Conservation (phyloP, 2,329 filamentous ascomycete genomes). For the Trematosphaeria pertusa region DNA sequence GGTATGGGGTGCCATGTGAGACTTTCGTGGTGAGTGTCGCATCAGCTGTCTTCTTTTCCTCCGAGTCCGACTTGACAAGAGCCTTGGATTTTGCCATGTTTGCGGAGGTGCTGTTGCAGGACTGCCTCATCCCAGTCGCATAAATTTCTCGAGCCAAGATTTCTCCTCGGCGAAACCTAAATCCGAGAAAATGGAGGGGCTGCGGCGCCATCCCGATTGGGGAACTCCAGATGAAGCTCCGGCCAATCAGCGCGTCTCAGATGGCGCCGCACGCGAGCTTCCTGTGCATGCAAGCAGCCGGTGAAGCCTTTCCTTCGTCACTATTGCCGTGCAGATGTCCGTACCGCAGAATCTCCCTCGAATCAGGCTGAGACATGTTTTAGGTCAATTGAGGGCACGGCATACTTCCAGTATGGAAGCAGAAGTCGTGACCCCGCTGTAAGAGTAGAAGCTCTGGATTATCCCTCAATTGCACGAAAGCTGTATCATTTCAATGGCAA, state of each 20-base stretch:
- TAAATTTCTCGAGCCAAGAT: background rate
- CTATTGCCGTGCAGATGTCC: constrained; percentile 14
- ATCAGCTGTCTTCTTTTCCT: constrained; percentile 34
- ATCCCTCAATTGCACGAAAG: too few species aligned
- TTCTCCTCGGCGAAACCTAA: background rate
- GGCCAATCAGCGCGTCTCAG: constrained; percentile 2
- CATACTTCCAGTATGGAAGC: background rate
- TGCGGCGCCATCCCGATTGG: background rate
- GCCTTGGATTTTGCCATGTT: constrained; percentile 43
- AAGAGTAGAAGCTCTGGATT: too few species aligned
- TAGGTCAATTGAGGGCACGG: background rate
- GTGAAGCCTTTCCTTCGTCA: constrained; percentile 12
- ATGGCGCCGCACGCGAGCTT: constrained; percentile 1
- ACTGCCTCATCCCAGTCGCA: too few species aligned
- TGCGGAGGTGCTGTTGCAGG: constrained; percentile 14
- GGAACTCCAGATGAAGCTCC: background rate
- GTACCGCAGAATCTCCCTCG: constrained; percentile 11
- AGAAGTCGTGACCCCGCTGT: too few species aligned
- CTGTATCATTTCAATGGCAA: too few species aligned
- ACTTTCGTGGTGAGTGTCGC: constrained; percentile 47
- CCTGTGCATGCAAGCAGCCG: constrained; percentile 9
- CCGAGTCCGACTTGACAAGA: constrained; percentile 22
- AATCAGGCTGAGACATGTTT: constrained; percentile 5
- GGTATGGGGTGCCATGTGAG: constrained; percentile 47
- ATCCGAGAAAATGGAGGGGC: background rate